Evolutionary conservation across 176 grass and related monocot genomes (phyloP).

Genomic region (bread wheat (Triticum aestivum)): IWGSC_CS_RefSeq_v2.1 NC_057798.1:563401967-563402466

Average conservation of each 20-base stretch:
- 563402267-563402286: not conserved
- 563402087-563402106: not conserved
- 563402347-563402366: not conserved
- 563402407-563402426: no score
- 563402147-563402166: not conserved
- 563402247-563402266: not conserved
- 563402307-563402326: not conserved
- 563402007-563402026: not conserved
- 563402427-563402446: no score
- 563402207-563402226: not conserved
- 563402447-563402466: no score
- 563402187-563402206: not conserved
- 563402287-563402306: not conserved
- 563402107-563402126: not conserved
- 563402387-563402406: no score
- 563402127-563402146: not conserved
- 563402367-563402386: not conserved
- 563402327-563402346: not conserved
- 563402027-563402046: not conserved
- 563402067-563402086: not conserved
- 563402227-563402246: not conserved
- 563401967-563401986: not conserved
- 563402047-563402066: not conserved
- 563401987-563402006: not conserved
- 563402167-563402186: not conserved